phyloP scores from a whole-genome alignment of 169 alveolate genomes.

The Cryptosporidium parvum region DNA sequence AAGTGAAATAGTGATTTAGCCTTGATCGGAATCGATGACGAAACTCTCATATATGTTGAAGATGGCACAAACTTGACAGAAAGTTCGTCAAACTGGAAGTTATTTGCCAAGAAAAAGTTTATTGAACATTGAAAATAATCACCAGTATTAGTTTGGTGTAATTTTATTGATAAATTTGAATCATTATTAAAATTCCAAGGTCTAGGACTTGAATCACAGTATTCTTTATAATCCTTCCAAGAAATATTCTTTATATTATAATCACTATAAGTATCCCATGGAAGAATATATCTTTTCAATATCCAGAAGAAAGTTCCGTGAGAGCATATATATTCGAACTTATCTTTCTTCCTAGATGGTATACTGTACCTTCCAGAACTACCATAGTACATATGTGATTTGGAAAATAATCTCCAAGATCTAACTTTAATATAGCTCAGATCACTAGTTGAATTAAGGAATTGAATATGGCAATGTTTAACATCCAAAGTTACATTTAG shows the following conservation, averaged over 20 bases:
- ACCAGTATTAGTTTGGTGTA: slow-evolving; percentile 41
- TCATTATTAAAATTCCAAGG: slow-evolving; percentile 47
- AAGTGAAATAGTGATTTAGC: slow-evolving; percentile 10
- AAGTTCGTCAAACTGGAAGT: slow-evolving; percentile 25
- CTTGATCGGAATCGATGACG: slow-evolving; percentile 26
- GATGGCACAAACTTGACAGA: slow-evolving; percentile 23
- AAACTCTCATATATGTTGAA: slow-evolving; percentile 41
- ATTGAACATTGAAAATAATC: slow-evolving; percentile 61
- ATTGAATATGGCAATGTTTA: slow-evolving; percentile 61
- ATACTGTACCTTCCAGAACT: slow-evolving; percentile 54
- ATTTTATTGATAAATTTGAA: slow-evolving; percentile 16
- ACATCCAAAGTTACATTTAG: slow-evolving; percentile 36
- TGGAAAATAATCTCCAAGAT: slow-evolving; percentile 63
- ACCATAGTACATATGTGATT: slow-evolving; percentile 32
- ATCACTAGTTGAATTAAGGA: slow-evolving; percentile 26
- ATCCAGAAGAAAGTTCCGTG: slow-evolving; percentile 17
- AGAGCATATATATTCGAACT: slow-evolving; percentile 46
- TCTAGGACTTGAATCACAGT: slow-evolving; percentile 38
- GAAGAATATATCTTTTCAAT: slow-evolving; percentile 37
- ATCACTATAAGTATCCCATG: slow-evolving; percentile 13
- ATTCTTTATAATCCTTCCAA: slow-evolving; percentile 36
- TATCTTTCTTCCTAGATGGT: slow-evolving; percentile 1
- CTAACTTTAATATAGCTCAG: slow-evolving; percentile 48
- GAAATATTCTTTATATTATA: not conserved
- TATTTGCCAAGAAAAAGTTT: slow-evolving; percentile 29